A percentile compares a stretch with the other conserved stretches of the same genome.
Evolutionary conservation across 805 yeast species (phyloP).

Genomic region (Wickerhamomyces chaumierensis): DNA sequence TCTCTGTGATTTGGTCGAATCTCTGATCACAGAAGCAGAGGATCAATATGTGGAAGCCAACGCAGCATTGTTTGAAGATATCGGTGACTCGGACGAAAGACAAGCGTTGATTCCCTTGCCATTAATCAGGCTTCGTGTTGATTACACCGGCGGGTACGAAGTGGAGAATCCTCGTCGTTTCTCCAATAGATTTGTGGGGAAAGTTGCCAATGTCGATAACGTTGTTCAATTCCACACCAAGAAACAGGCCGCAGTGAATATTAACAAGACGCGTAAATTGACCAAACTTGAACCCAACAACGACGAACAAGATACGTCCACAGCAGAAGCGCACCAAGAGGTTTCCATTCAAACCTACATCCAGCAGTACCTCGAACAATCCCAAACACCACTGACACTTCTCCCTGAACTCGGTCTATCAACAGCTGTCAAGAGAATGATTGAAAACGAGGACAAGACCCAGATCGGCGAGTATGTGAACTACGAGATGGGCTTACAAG

Average conservation of each 20-base stretch:
- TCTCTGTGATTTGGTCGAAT: slow-evolving; percentile 53
- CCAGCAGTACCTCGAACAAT: slow-evolving; percentile 46
- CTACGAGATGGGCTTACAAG: slow-evolving; percentile 25
- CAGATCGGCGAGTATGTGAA: slow-evolving; percentile 57
- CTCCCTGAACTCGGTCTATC: slow-evolving; percentile 69
- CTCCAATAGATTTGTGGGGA: slow-evolving; percentile 82
- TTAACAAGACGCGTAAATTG: slow-evolving; percentile 4
- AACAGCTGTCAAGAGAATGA: slow-evolving; percentile 58
- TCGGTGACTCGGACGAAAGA: background rate
- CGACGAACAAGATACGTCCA: slow-evolving; percentile 26
- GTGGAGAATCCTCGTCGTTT: slow-evolving; percentile 86
- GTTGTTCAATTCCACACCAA: slow-evolving; percentile 61
- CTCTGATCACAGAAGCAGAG: slow-evolving; percentile 49
- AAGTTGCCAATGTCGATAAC: slow-evolving; percentile 84
- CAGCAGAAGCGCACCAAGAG: too few relatives aligned
- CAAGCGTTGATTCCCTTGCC: slow-evolving; percentile 55
- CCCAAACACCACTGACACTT: slow-evolving; percentile 40
- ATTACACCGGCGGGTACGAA: slow-evolving; percentile 83
- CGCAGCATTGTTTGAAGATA: slow-evolving; percentile 8
- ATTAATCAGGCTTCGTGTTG: slow-evolving; percentile 70
- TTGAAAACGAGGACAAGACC: slow-evolving; percentile 74
- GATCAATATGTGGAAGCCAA: slow-evolving; percentile 31
- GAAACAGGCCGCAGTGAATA: slow-evolving; percentile 14
- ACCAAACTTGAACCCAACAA: slow-evolving; percentile 10
- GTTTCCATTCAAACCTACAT: slow-evolving; percentile 54